Base-by-base conservation (phyloP, 2,329 filamentous ascomycete species). In the Fusarium humuli region DNA sequence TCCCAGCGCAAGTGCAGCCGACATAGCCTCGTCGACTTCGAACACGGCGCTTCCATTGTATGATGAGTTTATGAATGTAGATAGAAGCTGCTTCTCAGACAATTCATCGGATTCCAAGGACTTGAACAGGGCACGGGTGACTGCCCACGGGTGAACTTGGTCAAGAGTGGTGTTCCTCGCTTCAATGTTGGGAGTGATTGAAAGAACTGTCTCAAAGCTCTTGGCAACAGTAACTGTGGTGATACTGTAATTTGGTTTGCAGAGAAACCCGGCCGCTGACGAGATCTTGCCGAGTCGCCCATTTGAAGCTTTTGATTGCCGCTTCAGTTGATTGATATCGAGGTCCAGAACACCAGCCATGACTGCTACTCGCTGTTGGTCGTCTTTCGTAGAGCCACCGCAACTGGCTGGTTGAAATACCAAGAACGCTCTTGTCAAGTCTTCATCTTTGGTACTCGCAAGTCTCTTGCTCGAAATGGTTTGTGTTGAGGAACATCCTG, bases 11-110 rank as follows among this genome's bases (percentile, higher is more conserved):
- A 81, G 63, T 2, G 78, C 78, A 14, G 78, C 76, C 37, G 76
- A 77, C 73, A 81, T 78, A 20, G 76, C 70, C 34, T 77, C 58
- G 29, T 81, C 78, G 5, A 76, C 71, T 16, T 76, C 75, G 13
- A 81, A 57, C n/a, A 77, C 53, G 0, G 71, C 67, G 4, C 74
- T 57, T 1, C 55, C 57, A 5, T 69, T 52, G 44, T 79, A 79
- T 12, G 75, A 57, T 11, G 30, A 45, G 12, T 59, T 52, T 5
- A 61, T 47, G 1, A 18, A 50, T 7, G 50, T 29, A 41, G 65
- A 65, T 5, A 69, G 65, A 4, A 63, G 45, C 11, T 50, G 47
- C 4, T 61, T 40, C 14, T 55, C 50, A 5, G 30, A 45, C 18
- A 45, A 41, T 23, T 50, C 32, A 14, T 47, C 52, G 14, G 72